These are phyloP conservation scores for Candida argentea DNA, from an alignment of 805 yeast species.

Conservation along the genomic window DNA sequence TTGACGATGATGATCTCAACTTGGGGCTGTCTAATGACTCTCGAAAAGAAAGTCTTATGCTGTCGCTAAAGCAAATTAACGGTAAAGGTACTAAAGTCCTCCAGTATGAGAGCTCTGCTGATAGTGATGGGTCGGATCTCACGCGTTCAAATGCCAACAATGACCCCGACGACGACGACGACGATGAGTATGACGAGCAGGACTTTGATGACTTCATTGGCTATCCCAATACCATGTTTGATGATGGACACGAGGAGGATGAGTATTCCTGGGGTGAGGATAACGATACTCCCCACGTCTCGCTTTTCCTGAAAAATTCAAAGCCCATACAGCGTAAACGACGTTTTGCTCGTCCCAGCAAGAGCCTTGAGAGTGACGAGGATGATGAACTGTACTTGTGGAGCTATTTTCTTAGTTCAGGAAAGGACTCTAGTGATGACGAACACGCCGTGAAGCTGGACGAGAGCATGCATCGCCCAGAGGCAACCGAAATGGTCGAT, in stretches of 20 bases:
- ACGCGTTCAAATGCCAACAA: slow-evolving; percentile 15
- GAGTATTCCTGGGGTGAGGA: background rate
- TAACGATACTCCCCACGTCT: slow-evolving; percentile 1
- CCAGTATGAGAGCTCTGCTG: slow-evolving; percentile 29
- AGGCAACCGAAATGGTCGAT: slow-evolving; percentile 11
- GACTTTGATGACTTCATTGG: slow-evolving; percentile 31
- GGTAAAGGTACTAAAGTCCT: slow-evolving; percentile 25
- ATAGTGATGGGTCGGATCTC: slow-evolving; percentile 24
- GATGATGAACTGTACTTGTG: slow-evolving; percentile 66
- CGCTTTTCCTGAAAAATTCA: slow-evolving; percentile 1
- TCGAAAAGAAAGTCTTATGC: slow-evolving; percentile 7
- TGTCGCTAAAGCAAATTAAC: slow-evolving; percentile 11
- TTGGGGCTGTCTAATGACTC: slow-evolving; percentile 7
- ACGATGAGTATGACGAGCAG: slow-evolving; percentile 26
- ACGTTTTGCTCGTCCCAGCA: slow-evolving; percentile 10
- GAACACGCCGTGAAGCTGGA: slow-evolving; percentile 8
- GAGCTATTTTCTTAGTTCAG: slow-evolving; percentile 56
- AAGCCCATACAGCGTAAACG: slow-evolving; percentile 1
- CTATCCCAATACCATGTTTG: slow-evolving; percentile 22
- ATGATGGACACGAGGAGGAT: slow-evolving; percentile 6
- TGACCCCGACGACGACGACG: slow-evolving; percentile 20
- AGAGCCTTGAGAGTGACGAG: slow-evolving; percentile 26
- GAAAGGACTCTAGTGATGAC: slow-evolving; percentile 19
- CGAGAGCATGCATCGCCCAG: no score
- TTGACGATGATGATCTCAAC: slow-evolving; percentile 29